These are phyloP conservation scores for Auricularia cornea DNA, from an alignment of 768 basidiomycete genomes.

Conservation along the genomic window DNA sequence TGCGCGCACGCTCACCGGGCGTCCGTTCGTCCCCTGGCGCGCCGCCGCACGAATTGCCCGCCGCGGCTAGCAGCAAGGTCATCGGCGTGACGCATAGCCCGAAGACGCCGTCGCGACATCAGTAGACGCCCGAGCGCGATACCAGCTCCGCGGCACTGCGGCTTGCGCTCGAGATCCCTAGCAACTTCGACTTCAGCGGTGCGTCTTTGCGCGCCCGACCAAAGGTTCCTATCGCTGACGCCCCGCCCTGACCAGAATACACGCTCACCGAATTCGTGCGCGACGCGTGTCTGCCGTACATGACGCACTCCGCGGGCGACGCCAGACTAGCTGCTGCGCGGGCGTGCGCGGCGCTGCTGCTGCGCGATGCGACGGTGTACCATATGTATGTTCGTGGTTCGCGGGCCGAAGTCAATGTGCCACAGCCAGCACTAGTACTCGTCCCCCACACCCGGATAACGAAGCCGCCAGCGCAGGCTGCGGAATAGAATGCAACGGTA, in stretches of 20 bases:
- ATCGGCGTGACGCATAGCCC: not conserved
- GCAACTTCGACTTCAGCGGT: conserved; percentile 81
- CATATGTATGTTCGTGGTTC: too few relatives aligned
- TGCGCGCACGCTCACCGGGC: conserved; percentile 71
- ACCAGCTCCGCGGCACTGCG: conserved; percentile 33
- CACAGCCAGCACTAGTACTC: too few relatives aligned
- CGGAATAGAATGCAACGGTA: too few relatives aligned
- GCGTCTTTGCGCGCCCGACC: not conserved
- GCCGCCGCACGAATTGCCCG: conserved; percentile 29
- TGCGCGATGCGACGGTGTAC: not conserved
- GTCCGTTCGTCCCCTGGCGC: conserved; percentile 84
- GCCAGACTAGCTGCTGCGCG: conserved; percentile 73
- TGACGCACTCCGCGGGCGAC: conserved; percentile 85
- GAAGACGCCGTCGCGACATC: not conserved
- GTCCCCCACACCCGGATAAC: too few relatives aligned
- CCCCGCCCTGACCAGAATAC: conserved; percentile 31
- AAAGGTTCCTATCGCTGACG: too few relatives aligned
- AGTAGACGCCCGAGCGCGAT: not conserved
- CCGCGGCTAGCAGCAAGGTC: not conserved
- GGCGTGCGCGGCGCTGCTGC: conserved; percentile 83
- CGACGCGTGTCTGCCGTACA: conserved; percentile 80
- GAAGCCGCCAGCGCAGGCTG: too few relatives aligned
- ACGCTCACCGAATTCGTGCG: conserved; percentile 94
- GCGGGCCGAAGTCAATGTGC: too few relatives aligned
- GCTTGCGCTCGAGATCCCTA: conserved; percentile 78